Evolutionary conservation across 1,284 basidiomycete species (phyloP), one percentile per base, ranked within the genome.

Genomic region (Lentinula novae-zelandiae): DNA sequence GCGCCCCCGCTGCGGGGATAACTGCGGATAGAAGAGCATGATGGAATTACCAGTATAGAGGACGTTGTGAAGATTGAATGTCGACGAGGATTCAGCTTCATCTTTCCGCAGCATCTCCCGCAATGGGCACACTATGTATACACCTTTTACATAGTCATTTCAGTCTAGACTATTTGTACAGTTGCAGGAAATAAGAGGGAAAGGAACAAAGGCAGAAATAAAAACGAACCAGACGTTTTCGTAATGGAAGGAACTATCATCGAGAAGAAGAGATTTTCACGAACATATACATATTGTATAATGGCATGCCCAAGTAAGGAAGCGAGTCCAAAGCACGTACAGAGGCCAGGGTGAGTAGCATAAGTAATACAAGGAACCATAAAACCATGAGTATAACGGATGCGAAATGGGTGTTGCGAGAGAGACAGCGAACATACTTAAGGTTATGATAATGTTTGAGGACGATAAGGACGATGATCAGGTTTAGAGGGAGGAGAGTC

Each of bases 351-450:
- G 42, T 56, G 40, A 56, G 42, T 56, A 56, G 54, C 54, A 56
- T 56, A 56, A 56, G 42, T 56, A 56, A 56, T 56, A 56, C 54
- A 56, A 34, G 42, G 40, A 46, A 46, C 31, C 54, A 56, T 46
- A 36, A 54, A 42, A 22, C 17, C 12, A 53, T 40, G 38, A 10
- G 33, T 38, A 3, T 42, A 53, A 17, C 17, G 34, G 17, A 53
- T 39, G 36, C 52, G 52, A 38, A 53, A 46, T 22, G 44, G 44
- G 44, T 20, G 8, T 5, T 46, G 44, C 17, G 44, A 46, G 8
- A 33, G 27, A 22, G 38, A 54, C 27, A 39, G 36, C 20, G 10
- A 54, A 54, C 8, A 53, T 20, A 20, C 12, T 39, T 27, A 5
- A 42, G 20, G 34, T 31, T 46, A 56, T 34, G 20, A 56, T 34